Evolutionary conservation across 164 flowering plant species (phyloP).

Genomic region (Dillenia suffruticosa): DNA sequence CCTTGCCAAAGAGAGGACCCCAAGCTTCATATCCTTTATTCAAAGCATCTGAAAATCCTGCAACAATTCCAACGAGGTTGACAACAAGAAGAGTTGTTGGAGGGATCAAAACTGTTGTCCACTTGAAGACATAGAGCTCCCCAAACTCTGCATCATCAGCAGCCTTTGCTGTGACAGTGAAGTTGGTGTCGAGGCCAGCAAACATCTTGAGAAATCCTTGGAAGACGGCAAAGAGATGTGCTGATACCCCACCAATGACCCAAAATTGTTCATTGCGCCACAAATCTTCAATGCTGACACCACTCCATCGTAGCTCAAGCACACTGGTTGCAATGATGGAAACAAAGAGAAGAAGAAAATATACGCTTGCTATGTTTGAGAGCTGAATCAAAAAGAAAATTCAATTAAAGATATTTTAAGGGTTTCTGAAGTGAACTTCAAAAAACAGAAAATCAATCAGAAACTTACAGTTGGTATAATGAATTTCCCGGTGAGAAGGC

Average conservation of each 20-base stretch:
- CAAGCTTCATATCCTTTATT: constrained; percentile 91
- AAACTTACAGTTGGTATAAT: constrained; percentile 91
- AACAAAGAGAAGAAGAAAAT: constrained; percentile 85
- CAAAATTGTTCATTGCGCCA: constrained; percentile 99
- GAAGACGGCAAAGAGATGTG: constrained; percentile 96
- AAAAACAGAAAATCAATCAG: not conserved
- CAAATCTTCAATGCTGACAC: constrained; percentile 81
- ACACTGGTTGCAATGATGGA: constrained; percentile 89
- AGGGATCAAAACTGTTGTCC: constrained; percentile 93
- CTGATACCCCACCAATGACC: constrained; percentile 99
- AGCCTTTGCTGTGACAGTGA: constrained; percentile 87
- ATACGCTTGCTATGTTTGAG: constrained; percentile 74
- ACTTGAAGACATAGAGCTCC: constrained; percentile 80
- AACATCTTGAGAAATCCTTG: constrained; percentile 89
- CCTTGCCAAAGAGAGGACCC: constrained; percentile 96
- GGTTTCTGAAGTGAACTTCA: not conserved
- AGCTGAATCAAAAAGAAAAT: constrained; percentile 45
- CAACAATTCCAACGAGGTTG: constrained; percentile 88
- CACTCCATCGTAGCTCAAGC: constrained; percentile 94
- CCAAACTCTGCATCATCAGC: constrained; percentile 84
- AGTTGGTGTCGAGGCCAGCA: constrained; percentile 92
- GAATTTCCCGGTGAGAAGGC: constrained; percentile 96
- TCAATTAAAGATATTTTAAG: not conserved
- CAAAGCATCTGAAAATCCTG: constrained; percentile 90
- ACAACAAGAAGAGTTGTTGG: constrained; percentile 86